Conservation (phyloP, 352 stramenopile genomes). For the Phytophthora idaei region DNA sequence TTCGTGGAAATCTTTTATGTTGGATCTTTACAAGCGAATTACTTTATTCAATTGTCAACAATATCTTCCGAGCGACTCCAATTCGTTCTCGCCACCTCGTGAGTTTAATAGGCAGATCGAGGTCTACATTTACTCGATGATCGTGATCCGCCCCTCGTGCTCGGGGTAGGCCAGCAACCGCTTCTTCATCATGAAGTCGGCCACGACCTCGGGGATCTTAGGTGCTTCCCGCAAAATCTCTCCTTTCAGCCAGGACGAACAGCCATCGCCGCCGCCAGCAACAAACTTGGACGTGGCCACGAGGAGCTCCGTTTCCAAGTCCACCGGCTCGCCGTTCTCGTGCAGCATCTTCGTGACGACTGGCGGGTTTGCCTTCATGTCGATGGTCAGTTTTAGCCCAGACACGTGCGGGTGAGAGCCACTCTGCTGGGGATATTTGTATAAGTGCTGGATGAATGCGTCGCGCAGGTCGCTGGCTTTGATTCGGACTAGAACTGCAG, state of each 20-base stretch:
- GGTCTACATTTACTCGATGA: conserved; percentile 54
- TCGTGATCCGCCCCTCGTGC: conserved; percentile 62
- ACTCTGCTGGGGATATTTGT: conserved; percentile 75
- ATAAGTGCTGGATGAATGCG: conserved; percentile 78
- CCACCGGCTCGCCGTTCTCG: conserved; percentile 50
- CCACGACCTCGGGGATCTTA: conserved; percentile 58
- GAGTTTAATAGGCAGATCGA: conserved; percentile 3
- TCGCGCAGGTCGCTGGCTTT: conserved; percentile 65
- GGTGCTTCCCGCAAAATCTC: conserved; percentile 53
- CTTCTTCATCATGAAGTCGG: conserved; percentile 72
- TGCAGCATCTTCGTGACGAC: conserved; percentile 52
- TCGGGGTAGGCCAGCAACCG: conserved; percentile 65
- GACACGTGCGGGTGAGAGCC: conserved; percentile 87
- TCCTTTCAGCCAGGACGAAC: conserved; percentile 70
- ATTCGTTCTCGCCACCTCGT: not conserved
- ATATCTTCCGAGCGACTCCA: conserved; percentile 1
- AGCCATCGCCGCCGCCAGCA: conserved; percentile 75
- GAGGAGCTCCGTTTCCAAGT: conserved; percentile 56
- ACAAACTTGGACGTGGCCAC: conserved; percentile 88
- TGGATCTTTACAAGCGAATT: conserved; percentile 2
- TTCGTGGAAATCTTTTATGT: not conserved
- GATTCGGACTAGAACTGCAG: conserved; percentile 72
- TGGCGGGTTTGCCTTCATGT: conserved; percentile 23
- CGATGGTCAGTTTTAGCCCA: conserved; percentile 50
- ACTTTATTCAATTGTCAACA: conserved; percentile 17